Percentiles rank a stretch among this genome's conserved stretches.
These are phyloP conservation scores for Oryza meyeriana DNA, from an alignment of 176 grass and related monocot species.

Conservation along the genomic window DNA sequence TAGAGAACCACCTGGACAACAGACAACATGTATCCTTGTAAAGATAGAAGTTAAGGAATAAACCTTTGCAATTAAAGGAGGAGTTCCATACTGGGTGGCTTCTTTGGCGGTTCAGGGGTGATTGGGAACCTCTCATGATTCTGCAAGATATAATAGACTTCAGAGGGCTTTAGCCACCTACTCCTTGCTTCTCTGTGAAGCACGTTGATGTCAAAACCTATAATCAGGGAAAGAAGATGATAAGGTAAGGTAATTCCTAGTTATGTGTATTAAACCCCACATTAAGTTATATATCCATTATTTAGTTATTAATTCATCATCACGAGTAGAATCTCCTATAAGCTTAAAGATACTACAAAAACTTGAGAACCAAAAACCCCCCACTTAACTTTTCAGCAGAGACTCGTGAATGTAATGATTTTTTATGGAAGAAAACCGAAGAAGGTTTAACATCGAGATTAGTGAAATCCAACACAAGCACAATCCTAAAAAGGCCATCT, in stretches of 20 bases:
- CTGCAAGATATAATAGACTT: slow-evolving; percentile 83
- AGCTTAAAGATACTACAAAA: background rate
- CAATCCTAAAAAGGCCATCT: background rate
- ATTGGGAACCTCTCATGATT: slow-evolving; percentile 75
- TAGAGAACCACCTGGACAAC: slow-evolving; percentile 74
- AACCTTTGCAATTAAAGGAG: slow-evolving; percentile 8
- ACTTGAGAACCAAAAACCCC: background rate
- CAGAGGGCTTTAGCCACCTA: slow-evolving; percentile 89
- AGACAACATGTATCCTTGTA: background rate
- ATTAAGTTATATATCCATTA: background rate
- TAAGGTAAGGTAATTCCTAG: background rate
- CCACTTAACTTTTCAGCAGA: background rate
- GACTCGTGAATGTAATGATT: background rate
- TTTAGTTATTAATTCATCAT: background rate
- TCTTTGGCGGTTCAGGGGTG: slow-evolving; percentile 59
- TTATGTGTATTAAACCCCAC: background rate
- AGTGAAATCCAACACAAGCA: background rate
- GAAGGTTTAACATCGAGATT: background rate
- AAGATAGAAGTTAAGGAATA: background rate
- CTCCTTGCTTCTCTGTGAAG: slow-evolving; percentile 67
- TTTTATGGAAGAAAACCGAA: background rate
- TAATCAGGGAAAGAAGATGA: background rate
- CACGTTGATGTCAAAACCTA: slow-evolving; percentile 85
- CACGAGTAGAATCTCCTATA: background rate
- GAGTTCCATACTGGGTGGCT: slow-evolving; percentile 63